Conservation (phyloP, 192 early-diverging fungal genomes). For the Gonapodya sp. region DNA sequence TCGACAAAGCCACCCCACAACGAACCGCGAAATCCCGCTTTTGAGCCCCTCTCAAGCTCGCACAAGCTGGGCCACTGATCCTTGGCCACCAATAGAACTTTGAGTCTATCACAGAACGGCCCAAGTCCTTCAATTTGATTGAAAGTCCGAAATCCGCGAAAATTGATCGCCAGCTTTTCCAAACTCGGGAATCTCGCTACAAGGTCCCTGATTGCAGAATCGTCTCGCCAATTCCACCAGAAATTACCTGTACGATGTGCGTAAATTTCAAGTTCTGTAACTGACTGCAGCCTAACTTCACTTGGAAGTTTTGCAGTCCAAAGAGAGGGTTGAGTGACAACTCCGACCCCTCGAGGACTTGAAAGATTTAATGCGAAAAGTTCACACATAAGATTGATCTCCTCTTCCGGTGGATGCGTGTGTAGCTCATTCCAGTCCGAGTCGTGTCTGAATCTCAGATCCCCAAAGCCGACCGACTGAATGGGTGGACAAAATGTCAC, state of each 20-base stretch:
- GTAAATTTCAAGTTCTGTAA: not conserved
- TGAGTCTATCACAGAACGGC: not conserved
- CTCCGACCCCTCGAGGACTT: not conserved
- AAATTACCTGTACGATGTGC: too few species aligned
- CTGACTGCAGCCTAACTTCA: not conserved
- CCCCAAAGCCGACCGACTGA: too few species aligned
- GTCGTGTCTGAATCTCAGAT: too few species aligned
- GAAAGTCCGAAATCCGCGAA: not conserved
- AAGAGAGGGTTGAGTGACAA: not conserved
- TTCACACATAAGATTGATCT: too few species aligned
- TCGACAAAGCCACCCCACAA: not conserved
- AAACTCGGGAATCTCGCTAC: not conserved
- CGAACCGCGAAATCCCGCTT: not conserved
- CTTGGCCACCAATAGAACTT: not conserved
- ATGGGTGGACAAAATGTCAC: too few species aligned
- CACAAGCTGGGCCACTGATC: not conserved
- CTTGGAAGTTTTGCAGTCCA: not conserved
- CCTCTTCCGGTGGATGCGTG: too few species aligned
- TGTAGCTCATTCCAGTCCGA: too few species aligned
- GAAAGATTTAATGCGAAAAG: too few species aligned
- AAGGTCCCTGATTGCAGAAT: not conserved
- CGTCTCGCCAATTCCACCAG: not conserved
- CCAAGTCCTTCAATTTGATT: not conserved
- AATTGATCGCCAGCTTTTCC: not conserved
- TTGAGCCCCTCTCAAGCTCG: not conserved